Percentiles rank a stretch among this genome's conserved stretches.
phyloP scores from a whole-genome alignment of 1,284 basidiomycete genomes.

The Tilletia caries region DNA sequence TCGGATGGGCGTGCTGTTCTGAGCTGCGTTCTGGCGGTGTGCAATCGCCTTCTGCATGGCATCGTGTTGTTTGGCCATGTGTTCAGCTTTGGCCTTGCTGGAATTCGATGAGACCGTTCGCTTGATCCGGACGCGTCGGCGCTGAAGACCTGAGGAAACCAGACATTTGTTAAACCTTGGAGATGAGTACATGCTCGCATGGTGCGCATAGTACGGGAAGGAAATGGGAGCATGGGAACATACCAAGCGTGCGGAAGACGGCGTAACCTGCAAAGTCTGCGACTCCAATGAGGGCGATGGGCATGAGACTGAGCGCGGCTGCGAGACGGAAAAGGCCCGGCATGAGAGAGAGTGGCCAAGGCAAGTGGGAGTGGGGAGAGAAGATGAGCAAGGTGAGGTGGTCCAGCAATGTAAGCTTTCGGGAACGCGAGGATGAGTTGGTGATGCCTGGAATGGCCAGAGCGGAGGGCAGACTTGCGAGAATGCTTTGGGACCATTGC shows the following conservation, averaged over 20 bases:
- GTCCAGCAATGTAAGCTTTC: not conserved
- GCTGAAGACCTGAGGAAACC: constrained; percentile 26
- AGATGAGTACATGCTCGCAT: not conserved
- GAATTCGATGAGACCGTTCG: not conserved
- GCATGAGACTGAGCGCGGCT: not conserved
- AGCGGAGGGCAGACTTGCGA: not conserved
- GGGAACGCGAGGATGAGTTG: not conserved
- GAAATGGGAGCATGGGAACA: constrained; percentile 17
- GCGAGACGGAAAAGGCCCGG: constrained; percentile 7
- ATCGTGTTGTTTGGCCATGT: constrained; percentile 18
- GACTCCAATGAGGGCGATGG: constrained; percentile 20
- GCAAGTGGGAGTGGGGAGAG: constrained; percentile 5
- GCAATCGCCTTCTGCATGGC: constrained; percentile 12
- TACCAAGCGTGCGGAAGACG: constrained; percentile 44
- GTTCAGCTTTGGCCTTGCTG: constrained; percentile 14
- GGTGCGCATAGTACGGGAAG: not conserved
- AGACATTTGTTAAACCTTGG: not conserved
- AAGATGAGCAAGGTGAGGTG: not conserved
- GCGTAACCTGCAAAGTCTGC: constrained; percentile 47
- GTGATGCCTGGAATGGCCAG: not conserved
- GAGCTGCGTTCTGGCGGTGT: too few relatives aligned
- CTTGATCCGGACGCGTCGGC: constrained; percentile 33
- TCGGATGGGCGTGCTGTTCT: too few relatives aligned
- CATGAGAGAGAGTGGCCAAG: constrained; percentile 6
- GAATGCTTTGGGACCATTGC: constrained; percentile 1